Conservation (phyloP, 1,139 yeast species). For the Suhomyces kunorum region DNA sequence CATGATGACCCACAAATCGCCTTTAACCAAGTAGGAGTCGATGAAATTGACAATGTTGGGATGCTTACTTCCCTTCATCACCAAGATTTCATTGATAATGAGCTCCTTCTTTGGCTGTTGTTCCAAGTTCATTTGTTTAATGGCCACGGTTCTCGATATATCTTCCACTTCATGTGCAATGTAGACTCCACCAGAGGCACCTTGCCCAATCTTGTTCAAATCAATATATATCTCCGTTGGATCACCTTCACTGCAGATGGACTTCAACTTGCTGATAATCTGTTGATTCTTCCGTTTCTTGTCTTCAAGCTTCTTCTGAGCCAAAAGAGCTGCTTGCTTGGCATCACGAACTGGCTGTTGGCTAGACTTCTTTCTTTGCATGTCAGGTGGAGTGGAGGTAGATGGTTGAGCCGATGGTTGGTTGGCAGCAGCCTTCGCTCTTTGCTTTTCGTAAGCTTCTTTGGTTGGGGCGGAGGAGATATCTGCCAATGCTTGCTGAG, state of each 20-base stretch:
- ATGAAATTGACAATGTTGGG: conserved; percentile 90
- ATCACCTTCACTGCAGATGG: conserved; percentile 84
- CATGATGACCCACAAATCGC: conserved; percentile 95
- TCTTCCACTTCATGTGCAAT: conserved; percentile 72
- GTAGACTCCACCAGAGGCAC: conserved; percentile 97
- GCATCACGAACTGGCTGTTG: conserved; percentile 53
- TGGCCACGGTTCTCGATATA: conserved; percentile 73
- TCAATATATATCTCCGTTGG: conserved; percentile 74
- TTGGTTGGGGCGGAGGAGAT: conserved; percentile 15
- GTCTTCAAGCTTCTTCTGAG: conserved; percentile 75
- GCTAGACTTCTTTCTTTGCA: conserved; percentile 17
- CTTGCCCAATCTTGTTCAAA: conserved; percentile 88
- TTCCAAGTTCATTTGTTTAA: conserved; percentile 91
- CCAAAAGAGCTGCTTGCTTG: conserved; percentile 56
- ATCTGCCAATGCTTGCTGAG: conserved; percentile 20
- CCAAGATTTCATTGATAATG: conserved; percentile 86
- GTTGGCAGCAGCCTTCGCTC: conserved; percentile 13
- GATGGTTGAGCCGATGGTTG: conserved; percentile 13
- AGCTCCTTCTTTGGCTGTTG: conserved; percentile 95
- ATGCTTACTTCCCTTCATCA: conserved; percentile 90
- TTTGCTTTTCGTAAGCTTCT: conserved; percentile 18
- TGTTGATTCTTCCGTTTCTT: conserved; percentile 68
- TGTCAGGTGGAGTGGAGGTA: conserved; percentile 5
- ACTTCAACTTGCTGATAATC: conserved; percentile 65
- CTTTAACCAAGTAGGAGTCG: conserved; percentile 73